A percentile compares a stretch with the other conserved stretches of the same genome.
phyloP scores from a whole-genome alignment of 1,284 basidiomycete species.

The Cryptococcus jaspeensis region DNA sequence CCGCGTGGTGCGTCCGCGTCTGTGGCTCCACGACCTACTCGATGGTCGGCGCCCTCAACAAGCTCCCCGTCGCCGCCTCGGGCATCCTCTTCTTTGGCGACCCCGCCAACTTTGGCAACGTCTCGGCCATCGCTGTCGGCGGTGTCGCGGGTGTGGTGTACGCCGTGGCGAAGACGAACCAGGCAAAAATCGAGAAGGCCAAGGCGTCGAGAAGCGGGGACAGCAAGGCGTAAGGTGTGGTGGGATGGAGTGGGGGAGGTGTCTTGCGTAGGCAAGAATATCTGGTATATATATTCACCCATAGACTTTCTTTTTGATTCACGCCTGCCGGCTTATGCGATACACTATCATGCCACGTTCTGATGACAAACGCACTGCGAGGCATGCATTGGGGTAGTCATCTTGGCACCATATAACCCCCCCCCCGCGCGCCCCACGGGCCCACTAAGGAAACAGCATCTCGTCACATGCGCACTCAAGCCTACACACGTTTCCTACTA shows the following conservation, averaged over 20 bases:
- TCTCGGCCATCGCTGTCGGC: conserved; percentile 81
- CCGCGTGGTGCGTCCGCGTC: conserved; percentile 96
- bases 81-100: conserved; percentile 97
- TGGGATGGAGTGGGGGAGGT: neutral
- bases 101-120: conserved; percentile 77
- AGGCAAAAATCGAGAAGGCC: conserved; percentile 41
- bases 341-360: too few relatives aligned
- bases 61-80: conserved; percentile 92
- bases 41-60: conserved; percentile 99
- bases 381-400: too few relatives aligned
- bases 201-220: conserved; percentile 21
- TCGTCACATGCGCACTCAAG: too few relatives aligned
- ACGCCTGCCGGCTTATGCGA: too few relatives aligned
- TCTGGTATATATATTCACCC: too few relatives aligned
- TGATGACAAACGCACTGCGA: too few relatives aligned
- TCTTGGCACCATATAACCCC: too few relatives aligned
- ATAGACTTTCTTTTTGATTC: too few relatives aligned
- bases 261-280: neutral
- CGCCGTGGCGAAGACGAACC: conserved; percentile 71
- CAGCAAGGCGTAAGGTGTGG: conserved; percentile 20
- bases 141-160: conserved; percentile 90
- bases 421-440: too few relatives aligned
- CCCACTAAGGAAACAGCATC: too few relatives aligned
- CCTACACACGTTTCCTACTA: too few relatives aligned
- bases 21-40: conserved; percentile 97